Evolutionary conservation across 2,329 filamentous ascomycete genomes (phyloP).

Genomic region (Calonectria ilicicola): DNA sequence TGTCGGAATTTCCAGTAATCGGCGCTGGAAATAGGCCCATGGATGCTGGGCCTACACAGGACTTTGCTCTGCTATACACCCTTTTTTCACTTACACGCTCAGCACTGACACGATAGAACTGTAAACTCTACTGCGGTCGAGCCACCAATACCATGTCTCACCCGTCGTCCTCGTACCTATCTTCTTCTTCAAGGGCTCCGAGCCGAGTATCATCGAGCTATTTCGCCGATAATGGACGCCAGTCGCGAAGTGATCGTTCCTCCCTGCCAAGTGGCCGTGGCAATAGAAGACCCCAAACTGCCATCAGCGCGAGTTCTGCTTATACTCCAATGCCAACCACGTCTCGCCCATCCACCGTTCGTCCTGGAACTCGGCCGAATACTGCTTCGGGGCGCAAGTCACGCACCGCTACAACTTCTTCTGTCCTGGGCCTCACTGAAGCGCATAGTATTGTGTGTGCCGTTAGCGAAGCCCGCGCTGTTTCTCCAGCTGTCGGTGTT

Average conservation of each 20-base stretch:
- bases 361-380: slow-evolving; percentile 46
- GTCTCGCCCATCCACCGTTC: slow-evolving; percentile 35
- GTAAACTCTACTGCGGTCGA: neutral
- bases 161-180: neutral
- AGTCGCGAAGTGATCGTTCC: neutral
- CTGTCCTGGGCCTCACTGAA: slow-evolving; percentile 59
- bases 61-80: neutral
- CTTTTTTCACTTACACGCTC: slow-evolving; percentile 1
- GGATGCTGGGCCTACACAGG: neutral
- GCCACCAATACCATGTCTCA: slow-evolving; percentile 16
- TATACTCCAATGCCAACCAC: slow-evolving; percentile 31
- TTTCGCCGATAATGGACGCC: slow-evolving; percentile 31
- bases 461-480: slow-evolving; percentile 86
- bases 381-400: slow-evolving; percentile 60
- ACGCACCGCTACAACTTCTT: slow-evolving; percentile 50
- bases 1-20: neutral
- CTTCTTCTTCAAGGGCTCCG: slow-evolving; percentile 11
- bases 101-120: neutral
- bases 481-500: slow-evolving; percentile 85
- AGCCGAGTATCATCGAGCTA: slow-evolving; percentile 38
- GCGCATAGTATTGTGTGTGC: slow-evolving; percentile 86
- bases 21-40: neutral
- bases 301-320: neutral
- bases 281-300: slow-evolving; percentile 13
- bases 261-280: slow-evolving; percentile 6